phyloP scores from a whole-genome alignment of 2,329 filamentous ascomycete genomes.

The Alternaria gaisen region DNA sequence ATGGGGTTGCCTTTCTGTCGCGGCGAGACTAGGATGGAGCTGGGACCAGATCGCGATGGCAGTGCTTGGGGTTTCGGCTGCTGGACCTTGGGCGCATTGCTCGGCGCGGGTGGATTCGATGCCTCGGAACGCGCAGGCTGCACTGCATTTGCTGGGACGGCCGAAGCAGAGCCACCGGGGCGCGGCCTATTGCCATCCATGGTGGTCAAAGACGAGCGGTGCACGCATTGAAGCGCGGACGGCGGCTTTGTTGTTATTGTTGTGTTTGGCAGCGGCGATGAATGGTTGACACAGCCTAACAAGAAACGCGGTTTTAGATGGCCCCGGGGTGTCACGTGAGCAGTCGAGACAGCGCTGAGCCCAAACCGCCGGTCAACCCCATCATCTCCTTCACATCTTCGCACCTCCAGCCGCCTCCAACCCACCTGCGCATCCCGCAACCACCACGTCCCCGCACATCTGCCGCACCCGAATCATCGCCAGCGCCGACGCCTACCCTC shows the following conservation, averaged over 20 bases:
- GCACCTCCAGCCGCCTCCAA: slow-evolving; percentile 22
- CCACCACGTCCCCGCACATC: slow-evolving; percentile 8
- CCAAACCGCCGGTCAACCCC: slow-evolving; percentile 24
- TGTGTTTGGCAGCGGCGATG: slow-evolving; percentile 4
- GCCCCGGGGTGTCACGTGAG: slow-evolving; percentile 18
- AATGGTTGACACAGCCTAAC: slow-evolving; percentile 14
- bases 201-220: slow-evolving; percentile 26
- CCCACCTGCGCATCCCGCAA: slow-evolving; percentile 16
- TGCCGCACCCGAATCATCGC: slow-evolving; percentile 7
- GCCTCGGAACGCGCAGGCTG: slow-evolving; percentile 10
- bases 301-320: slow-evolving; percentile 14
- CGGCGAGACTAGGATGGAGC: slow-evolving; percentile 86
- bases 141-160: slow-evolving; percentile 13
- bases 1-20: slow-evolving; percentile 96
- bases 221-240: slow-evolving; percentile 26
- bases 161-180: slow-evolving; percentile 17
- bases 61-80: slow-evolving; percentile 92
- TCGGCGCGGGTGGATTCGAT: slow-evolving; percentile 20
- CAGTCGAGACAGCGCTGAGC: slow-evolving; percentile 20
- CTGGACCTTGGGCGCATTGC: slow-evolving; percentile 64
- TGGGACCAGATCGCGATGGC: slow-evolving; percentile 70
- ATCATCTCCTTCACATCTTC: slow-evolving; percentile 25
- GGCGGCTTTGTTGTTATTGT: neutral
- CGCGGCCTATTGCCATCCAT: slow-evolving; percentile 45
- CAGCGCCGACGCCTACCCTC: slow-evolving; percentile 14